Conservation (phyloP, 2,329 filamentous ascomycete genomes). For the Talaromyces sp. region DNA sequence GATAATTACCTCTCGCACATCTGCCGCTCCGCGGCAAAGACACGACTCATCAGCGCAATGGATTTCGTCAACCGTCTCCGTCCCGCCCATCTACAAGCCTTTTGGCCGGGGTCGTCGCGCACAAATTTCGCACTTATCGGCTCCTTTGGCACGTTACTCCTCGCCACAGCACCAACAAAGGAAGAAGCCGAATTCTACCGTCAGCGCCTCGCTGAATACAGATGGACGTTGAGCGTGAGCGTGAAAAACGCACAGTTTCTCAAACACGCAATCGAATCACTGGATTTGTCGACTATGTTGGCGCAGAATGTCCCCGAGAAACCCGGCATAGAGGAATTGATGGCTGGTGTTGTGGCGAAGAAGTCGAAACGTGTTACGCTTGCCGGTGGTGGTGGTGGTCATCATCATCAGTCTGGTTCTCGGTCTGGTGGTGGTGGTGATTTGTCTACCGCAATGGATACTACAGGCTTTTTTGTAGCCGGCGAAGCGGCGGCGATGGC, state of each 20-base stretch:
- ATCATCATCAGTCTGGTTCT: neutral
- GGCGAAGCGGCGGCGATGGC: neutral
- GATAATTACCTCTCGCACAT: conserved; percentile 86
- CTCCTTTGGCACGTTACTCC: conserved; percentile 84
- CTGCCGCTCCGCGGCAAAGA: conserved; percentile 88
- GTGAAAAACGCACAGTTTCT: conserved; percentile 59
- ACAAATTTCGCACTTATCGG: conserved; percentile 88
- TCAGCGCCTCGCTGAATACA: conserved; percentile 76
- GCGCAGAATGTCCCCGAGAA: conserved; percentile 67
- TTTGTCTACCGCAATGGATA: neutral
- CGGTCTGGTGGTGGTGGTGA: neutral
- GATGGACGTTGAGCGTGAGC: conserved; percentile 88
- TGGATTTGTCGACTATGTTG: conserved; percentile 66
- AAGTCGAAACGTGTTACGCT: neutral
- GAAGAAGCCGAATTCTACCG: conserved; percentile 94
- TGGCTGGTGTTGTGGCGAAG: conserved; percentile 27
- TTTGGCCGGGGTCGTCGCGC: conserved; percentile 60
- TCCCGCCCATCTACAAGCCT: conserved; percentile 77
- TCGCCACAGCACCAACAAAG: conserved; percentile 78
- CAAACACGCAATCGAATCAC: conserved; percentile 67
- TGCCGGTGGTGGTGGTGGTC: neutral
- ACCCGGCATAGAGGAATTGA: conserved; percentile 52
- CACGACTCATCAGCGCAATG: conserved; percentile 89
- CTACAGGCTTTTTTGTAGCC: neutral
- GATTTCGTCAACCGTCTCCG: conserved; percentile 93